phyloP scores from a whole-genome alignment of 2,329 filamentous ascomycete species.

The Colletotrichum lindemuthianum region DNA sequence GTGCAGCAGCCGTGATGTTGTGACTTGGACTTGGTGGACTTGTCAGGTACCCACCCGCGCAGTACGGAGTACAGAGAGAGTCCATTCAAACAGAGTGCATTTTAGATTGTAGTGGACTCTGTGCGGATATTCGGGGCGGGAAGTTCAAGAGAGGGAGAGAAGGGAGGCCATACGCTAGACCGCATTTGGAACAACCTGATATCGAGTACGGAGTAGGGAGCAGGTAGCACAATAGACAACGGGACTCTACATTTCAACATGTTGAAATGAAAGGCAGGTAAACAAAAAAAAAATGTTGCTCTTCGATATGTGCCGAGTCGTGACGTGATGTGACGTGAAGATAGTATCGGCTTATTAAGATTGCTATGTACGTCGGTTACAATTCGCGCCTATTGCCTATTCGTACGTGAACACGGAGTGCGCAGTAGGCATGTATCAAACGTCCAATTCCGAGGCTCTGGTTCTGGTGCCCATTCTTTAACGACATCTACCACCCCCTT shows the following conservation, averaged over 20 bases:
- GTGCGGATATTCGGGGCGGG: constrained; percentile 18
- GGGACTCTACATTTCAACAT: no score
- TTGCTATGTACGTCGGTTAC: constrained; percentile 11
- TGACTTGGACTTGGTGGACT: background rate
- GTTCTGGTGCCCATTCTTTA: constrained; percentile 35
- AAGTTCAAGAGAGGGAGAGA: constrained; percentile 17
- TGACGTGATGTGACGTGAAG: no score
- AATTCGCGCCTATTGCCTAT: constrained; percentile 13
- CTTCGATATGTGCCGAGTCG: no score
- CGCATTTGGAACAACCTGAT: constrained; percentile 25
- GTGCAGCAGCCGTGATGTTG: constrained; percentile 12
- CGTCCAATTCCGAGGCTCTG: constrained; percentile 27
- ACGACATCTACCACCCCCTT: constrained; percentile 2
- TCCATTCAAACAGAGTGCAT: background rate
- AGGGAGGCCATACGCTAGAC: constrained; percentile 24
- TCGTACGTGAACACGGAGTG: background rate
- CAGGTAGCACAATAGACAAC: no score
- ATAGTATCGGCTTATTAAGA: background rate
- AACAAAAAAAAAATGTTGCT: no score
- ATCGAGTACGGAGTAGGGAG: constrained; percentile 19
- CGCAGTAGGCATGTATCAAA: no score
- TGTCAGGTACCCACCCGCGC: no score
- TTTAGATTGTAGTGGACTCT: constrained; percentile 3
- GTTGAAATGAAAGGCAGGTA: no score
- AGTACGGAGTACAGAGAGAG: background rate